Base-by-base conservation (phyloP, 306 rosid species). In the Fragaria ananassa region DNA sequence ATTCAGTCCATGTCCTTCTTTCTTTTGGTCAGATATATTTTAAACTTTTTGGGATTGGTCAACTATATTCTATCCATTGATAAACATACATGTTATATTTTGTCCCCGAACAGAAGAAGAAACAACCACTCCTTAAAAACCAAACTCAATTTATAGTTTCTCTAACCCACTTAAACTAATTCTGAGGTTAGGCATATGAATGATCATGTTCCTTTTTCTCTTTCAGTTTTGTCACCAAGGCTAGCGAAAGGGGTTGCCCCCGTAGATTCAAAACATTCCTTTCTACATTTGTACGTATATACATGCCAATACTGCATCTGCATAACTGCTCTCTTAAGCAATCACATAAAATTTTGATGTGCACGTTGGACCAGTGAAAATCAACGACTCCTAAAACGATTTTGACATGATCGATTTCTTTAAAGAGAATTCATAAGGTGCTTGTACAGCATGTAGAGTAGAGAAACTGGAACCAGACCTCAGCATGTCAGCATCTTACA, bases 381-480 rank as follows among this genome's bases (percentile, higher is more conserved):
- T 77, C 25, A 62, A 72, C 50, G 4, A 44, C 78, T 65, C 81
- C 79, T 47, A 71, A 76, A 10, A 17, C 72, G 81, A 81, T 66
- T 21, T 72, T 47, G 81, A 81, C 85, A 19, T 19, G 17, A 23
- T 25, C 34, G 12, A 34, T 81, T 76, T 72, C 78, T 81, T 76
- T 34, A 35, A 74, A 21, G 17, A 64, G 71, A 81, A 75, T 81
- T 81, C 63, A 75, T 27, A 75, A 35, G 44, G 27, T 18, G 81
- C n/a, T 50, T 42, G 73, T 11, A 21, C 29, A 56, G 10, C 29
- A 47, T 12, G 53, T 9, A 25, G 37, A 44, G 10, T 49, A 68
- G 42, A 57, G 58, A 45, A 74, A 58, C 69, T 65, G 58, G 27
- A 54, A 61, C 23, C 68, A 15, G 23, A 15, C 45, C 45, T 63